Evolutionary conservation across 306 rosid species (phyloP).

Genomic region (Oxytropis ochrocephala): DNA sequence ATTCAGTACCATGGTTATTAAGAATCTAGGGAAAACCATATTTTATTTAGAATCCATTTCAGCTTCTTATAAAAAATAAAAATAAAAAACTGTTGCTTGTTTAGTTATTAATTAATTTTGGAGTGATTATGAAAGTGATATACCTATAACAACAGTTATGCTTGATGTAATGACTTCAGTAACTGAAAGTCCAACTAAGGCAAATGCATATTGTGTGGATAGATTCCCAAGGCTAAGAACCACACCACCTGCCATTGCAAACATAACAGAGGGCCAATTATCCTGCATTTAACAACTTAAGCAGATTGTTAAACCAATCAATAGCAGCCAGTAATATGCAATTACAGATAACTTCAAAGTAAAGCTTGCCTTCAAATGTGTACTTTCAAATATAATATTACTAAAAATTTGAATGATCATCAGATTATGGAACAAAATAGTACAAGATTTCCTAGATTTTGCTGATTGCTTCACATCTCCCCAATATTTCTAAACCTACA

Average conservation of each 20-base stretch:
- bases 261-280: constrained; percentile 81
- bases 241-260: constrained; percentile 84
- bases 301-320: constrained; percentile 9
- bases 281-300: constrained; percentile 38
- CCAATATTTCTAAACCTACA: not conserved
- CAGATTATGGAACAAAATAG: not conserved
- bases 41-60: not conserved
- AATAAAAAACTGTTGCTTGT: not conserved
- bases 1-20: too few species aligned
- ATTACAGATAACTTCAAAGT: constrained; percentile 28
- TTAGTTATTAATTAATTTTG: not conserved
- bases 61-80: too few species aligned
- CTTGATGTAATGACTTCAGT: constrained; percentile 75
- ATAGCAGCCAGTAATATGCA: constrained; percentile 8
- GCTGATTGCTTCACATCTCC: not conserved
- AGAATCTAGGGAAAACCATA: not conserved
- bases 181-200: constrained; percentile 83
- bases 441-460: not conserved
- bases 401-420: not conserved
- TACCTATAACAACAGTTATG: constrained; percentile 78
- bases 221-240: constrained; percentile 87
- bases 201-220: constrained; percentile 69
- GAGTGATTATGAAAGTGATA: not conserved
- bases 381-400: not conserved
- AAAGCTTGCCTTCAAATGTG: not conserved